These are phyloP conservation scores for Pseudozyma sp. DNA, from an alignment of 1,284 basidiomycete genomes.

Conservation along the genomic window DNA sequence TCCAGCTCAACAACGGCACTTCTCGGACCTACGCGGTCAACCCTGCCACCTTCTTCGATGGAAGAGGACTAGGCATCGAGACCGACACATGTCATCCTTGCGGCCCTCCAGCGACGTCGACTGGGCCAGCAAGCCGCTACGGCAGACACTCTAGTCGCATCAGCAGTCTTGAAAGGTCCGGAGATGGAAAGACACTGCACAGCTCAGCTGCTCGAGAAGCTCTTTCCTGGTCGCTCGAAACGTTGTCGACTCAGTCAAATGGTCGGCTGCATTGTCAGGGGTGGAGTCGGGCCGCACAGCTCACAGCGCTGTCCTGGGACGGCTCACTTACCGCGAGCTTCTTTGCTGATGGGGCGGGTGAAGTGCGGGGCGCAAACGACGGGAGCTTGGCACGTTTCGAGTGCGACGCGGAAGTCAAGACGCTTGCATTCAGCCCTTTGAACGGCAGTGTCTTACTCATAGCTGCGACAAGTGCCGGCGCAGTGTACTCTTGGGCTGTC, in stretches of 20 bases:
- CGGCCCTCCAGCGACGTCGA: constrained; percentile 11
- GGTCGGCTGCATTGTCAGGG: constrained; percentile 14
- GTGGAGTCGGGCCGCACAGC: neutral
- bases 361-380: constrained; percentile 10
- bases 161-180: constrained; percentile 17
- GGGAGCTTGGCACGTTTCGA: constrained; percentile 8
- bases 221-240: constrained; percentile 21
- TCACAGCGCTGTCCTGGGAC: constrained; percentile 12
- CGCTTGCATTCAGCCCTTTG: constrained; percentile 8
- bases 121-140: neutral
- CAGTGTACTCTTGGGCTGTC: constrained; percentile 13
- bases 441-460: constrained; percentile 6
- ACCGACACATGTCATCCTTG: constrained; percentile 30
- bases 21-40: constrained; percentile 34
- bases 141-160: constrained; percentile 26
- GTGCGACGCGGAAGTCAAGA: constrained; percentile 6
- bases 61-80: constrained; percentile 42
- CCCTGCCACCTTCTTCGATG: constrained; percentile 56
- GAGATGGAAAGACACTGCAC: constrained; percentile 20
- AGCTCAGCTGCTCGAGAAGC: constrained; percentile 34
- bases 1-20: constrained; percentile 17
- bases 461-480: constrained; percentile 10
- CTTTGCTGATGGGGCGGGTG: constrained; percentile 4
- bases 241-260: neutral
- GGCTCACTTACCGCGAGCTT: constrained; percentile 13